These are phyloP conservation scores for Alternaria ventricosa DNA, from an alignment of 2,329 filamentous ascomycete species.

Conservation along the genomic window DNA sequence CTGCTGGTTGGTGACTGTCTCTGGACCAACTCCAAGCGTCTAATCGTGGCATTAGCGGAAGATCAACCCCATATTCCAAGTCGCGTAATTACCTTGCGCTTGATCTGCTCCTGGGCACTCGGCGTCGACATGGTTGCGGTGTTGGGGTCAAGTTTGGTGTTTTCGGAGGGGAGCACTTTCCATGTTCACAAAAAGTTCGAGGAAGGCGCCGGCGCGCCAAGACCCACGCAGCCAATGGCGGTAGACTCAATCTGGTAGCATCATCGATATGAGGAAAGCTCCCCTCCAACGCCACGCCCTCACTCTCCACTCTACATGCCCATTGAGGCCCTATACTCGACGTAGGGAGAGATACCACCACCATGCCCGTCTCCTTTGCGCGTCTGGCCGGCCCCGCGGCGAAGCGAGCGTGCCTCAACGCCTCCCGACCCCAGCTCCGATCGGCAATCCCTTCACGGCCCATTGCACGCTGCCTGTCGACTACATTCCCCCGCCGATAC, in stretches of 20 bases:
- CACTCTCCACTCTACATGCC: slow-evolving; percentile 40
- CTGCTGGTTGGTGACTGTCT: slow-evolving; percentile 87
- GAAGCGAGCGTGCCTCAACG: slow-evolving; percentile 67
- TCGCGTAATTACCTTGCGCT: slow-evolving; percentile 63
- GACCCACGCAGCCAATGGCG: slow-evolving; percentile 37
- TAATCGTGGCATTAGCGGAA: slow-evolving; percentile 49
- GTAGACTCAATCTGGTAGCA: slow-evolving; percentile 33
- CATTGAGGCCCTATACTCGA: slow-evolving; percentile 45
- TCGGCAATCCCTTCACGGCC: slow-evolving; percentile 48
- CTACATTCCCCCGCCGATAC: slow-evolving; percentile 67
- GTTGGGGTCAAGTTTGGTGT: slow-evolving; percentile 13
- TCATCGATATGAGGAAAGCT: slow-evolving; percentile 37
- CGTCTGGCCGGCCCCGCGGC: slow-evolving; percentile 75
- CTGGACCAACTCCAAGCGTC: slow-evolving; percentile 85
- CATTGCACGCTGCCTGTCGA: slow-evolving; percentile 69
- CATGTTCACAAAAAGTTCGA: slow-evolving; percentile 34
- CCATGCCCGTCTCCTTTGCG: slow-evolving; percentile 74
- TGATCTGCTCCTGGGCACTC: slow-evolving; percentile 62
- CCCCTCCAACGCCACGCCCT: slow-evolving; percentile 42
- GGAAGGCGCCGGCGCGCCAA: slow-evolving; percentile 28
- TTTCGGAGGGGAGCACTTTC: slow-evolving; percentile 26
- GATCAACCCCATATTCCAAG: neutral
- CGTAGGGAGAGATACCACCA: slow-evolving; percentile 41
- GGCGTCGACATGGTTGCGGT: slow-evolving; percentile 52
- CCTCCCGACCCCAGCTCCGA: slow-evolving; percentile 56